Evolutionary conservation across 371 early-diverging fungal genomes (phyloP), one percentile per base, ranked within the genome.

Genomic region (Mucor racemosus): DNA sequence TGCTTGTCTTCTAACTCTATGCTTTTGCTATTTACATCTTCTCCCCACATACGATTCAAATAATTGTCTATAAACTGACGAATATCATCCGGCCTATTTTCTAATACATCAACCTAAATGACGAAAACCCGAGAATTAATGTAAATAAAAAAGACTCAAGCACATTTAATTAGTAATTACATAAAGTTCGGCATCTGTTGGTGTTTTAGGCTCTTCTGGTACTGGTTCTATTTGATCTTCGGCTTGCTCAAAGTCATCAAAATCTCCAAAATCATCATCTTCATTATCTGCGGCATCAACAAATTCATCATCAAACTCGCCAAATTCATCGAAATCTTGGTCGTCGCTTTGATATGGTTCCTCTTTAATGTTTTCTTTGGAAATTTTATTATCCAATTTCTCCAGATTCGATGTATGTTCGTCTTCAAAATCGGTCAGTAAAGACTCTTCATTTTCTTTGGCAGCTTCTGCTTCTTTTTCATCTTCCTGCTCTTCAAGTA

Each of bases 171-270:
- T 15, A 19, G 17, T 71, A 64, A 63, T 69, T 73, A 79, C 80
- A 72, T 75, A 79, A 60, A 69, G 61, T 58, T 75, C 74, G 35
- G 76, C 74, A 33, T 71, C 74, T n/a, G 73, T 73, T 4, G 76
- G 74, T 39, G 65, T 53, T 14, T 38, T 58, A 36, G 66, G 68
- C 54, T 48, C 40, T 39, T 13, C 21, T 7, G 44, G 5, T 39
- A 40, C 14, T 31, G 34, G 7, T 6, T 40, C 55, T 10, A 38
- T 14, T n/a, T 34, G 0, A 31, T 65, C 19, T 14, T 50, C 13
- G n/a, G 44, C 59, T 40, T 73, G 71, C 9, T 66, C 79, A 68
- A 82, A 82, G 33, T 82, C 83, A 15, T 78, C 83, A 70, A 79
- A 77, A 33, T 78, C 80, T 3, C 76, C 80, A 70, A 62, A 58